Percentiles rank a stretch among this genome's conserved stretches.
These are phyloP conservation scores for Mortierella sp. DNA, from an alignment of 371 early-diverging fungal genomes.

Conservation along the genomic window DNA sequence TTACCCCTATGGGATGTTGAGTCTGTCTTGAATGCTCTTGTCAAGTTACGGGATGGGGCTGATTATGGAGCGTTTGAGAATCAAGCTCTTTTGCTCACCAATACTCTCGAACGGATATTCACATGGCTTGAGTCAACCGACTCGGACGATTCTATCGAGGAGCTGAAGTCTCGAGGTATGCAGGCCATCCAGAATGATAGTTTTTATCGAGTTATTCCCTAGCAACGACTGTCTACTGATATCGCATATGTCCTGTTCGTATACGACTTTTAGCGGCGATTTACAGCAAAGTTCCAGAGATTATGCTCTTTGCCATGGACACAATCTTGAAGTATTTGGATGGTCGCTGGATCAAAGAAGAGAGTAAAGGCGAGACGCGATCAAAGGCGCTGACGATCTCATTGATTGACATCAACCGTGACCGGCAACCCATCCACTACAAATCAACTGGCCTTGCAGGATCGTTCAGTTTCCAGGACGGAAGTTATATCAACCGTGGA, in stretches of 20 bases:
- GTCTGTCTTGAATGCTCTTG: conserved; percentile 38
- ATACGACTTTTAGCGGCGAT: conserved; percentile 20
- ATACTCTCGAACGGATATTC: conserved; percentile 50
- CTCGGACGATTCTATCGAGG: conserved; percentile 29
- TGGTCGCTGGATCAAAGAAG: conserved; percentile 43
- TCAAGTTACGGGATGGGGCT: conserved; percentile 30
- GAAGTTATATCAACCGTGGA: conserved; percentile 26
- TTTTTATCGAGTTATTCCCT: neutral
- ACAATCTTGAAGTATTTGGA: conserved; percentile 39
- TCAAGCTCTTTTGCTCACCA: conserved; percentile 36
- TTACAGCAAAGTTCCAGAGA: conserved; percentile 39
- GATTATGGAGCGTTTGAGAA: conserved; percentile 36
- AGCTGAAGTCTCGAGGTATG: conserved; percentile 41
- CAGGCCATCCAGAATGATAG: no score
- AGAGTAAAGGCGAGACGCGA: conserved; percentile 21
- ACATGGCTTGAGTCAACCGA: conserved; percentile 43
- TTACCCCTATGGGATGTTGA: conserved; percentile 36
- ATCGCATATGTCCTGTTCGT: no score
- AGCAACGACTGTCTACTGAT: neutral
- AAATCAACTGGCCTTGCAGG: conserved; percentile 28
- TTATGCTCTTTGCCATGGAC: conserved; percentile 41
- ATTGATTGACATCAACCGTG: conserved; percentile 42
- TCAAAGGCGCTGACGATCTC: conserved; percentile 25
- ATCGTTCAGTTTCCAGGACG: conserved; percentile 22
- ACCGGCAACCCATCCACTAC: conserved; percentile 44